phyloP scores from a whole-genome alignment of 495 filamentous ascomycete genomes.

The Podospora australis region DNA sequence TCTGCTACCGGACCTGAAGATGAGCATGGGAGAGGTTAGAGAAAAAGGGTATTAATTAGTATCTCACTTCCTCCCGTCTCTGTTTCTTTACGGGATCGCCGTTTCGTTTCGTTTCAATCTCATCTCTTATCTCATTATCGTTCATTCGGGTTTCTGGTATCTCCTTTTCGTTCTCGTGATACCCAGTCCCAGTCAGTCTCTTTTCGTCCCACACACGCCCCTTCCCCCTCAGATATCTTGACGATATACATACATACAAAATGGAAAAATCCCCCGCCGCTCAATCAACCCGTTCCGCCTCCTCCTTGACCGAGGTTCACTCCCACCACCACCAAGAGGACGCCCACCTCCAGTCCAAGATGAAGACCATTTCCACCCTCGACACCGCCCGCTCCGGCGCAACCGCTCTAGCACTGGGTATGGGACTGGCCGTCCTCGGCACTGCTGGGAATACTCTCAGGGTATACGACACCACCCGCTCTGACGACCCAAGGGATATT shows the following conservation, averaged over 20 bases:
- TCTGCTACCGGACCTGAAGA: too few relatives aligned
- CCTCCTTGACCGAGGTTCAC: conserved; percentile 34
- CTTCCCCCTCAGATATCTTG: conserved; percentile 2
- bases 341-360: conserved; percentile 29
- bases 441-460: conserved; percentile 42
- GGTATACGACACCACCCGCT: conserved; percentile 44
- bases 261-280: conserved; percentile 16
- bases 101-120: too few relatives aligned
- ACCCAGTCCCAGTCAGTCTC: too few relatives aligned
- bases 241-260: conserved; percentile 6
- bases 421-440: conserved; percentile 43
- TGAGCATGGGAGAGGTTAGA: too few relatives aligned
- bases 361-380: conserved; percentile 29
- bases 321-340: conserved; percentile 28
- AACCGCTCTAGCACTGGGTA: conserved; percentile 41
- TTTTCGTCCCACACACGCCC: too few relatives aligned
- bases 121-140: too few relatives aligned
- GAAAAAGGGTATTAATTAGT: too few relatives aligned
- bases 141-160: too few relatives aligned
- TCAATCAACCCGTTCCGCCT: conserved; percentile 1
- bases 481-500: conserved; percentile 29
- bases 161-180: too few relatives aligned
- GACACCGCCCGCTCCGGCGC: conserved; percentile 39
- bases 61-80: too few relatives aligned
- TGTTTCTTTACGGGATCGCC: too few relatives aligned